Evolutionary conservation across 176 grass and related monocot species (phyloP), one percentile per base, ranked within the genome.

Genomic region (Oryza punctata): DNA sequence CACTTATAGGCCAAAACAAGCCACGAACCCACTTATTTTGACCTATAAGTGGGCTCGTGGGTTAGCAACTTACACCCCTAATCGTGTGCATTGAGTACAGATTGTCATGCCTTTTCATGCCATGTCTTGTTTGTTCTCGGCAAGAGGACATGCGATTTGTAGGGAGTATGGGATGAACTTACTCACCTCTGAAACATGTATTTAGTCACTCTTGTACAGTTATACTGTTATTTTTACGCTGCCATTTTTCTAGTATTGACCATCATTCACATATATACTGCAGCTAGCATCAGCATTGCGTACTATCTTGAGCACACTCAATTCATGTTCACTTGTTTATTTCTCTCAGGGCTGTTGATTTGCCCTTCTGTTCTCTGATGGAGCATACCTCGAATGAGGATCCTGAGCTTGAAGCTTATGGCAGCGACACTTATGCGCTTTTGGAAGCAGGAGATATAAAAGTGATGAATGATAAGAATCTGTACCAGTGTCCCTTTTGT

Each of bases 401-500:
- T n/a, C 84, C 92, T 8, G 90, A 97, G 10, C 81, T 94, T 46
- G 83, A 94, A 25, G 84, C 84, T 45, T 94, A 89, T 54, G 88
- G 71, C 10, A 78, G 64, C 0, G 76, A 50, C 45, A 76, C 73
- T 59, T 94, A 85, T 59, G 15, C 29, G 8, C 69, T 76, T 32
- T 74, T 97, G 13, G 87, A 87, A 59, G 85, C 81, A 78, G 90
- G 94, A 60, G 46, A 77, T 72, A 70, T 79, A 12, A 75, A 81
- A 85, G 80, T 94, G 65, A 87, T 79, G 66, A 85, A 52, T 45
- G 83, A 73, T 14, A 81, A 91, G 47, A 65, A 33, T 4, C 26
- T 63, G 15, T 94, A 85, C 59, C 76, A n/a, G 65, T 94, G 94
- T 28, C 94, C 94, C 19, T 97, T 97, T 63, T 97, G 94, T 88